Base-by-base conservation (phyloP, 768 basidiomycete genomes). In the Suillus brevipes region DNA sequence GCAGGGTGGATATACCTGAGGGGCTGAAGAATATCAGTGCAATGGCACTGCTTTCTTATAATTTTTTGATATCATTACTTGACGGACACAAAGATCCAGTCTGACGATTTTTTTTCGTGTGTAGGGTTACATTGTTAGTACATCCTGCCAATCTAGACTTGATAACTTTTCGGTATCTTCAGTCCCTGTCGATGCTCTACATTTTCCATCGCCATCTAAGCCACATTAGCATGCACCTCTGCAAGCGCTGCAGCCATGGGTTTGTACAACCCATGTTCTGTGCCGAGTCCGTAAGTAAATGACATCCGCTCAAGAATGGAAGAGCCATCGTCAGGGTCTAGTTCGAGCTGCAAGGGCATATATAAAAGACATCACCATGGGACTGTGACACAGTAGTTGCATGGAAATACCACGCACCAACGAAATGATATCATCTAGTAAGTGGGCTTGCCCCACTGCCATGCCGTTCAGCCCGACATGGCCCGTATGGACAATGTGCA, bases 391-490 rank as follows among this genome's bases (percentile, higher is more conserved):
- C 12, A 5, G 38, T 40, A 14, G 13, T 23, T 43, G 31, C 16
- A 20, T 18, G 12, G 40, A 40, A 28, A 40, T 18, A 61, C 9
- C 8, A 72, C 85, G 43, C 47, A 95, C 94, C 77, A 97, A 75
- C 3, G 91, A 88, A 65, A 99, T 95, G 59, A 98, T 75, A 76
- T 97, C 94, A 69, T 98, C 97, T 10, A 99, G 81, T 14, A 99
- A 81, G 78, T 97, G 95, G 0, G 96, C 94, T 72, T 95, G 96
- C 2, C 95, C 97, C 0, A 95, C 90, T 0, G 84, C 79, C 86
- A 92, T 91, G 0, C 95, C 91, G 66, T 85, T 69, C 52, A 81
- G 75, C 16, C 87, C 82, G 1, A 74, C 76, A 49, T 83, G 82
- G 68, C 90, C 87, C 0, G 85, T 85, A 69, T 95, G 91, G 34